Evolutionary conservation across 2,329 filamentous ascomycete species (phyloP).

Genomic region (Penicillium italicum): DNA sequence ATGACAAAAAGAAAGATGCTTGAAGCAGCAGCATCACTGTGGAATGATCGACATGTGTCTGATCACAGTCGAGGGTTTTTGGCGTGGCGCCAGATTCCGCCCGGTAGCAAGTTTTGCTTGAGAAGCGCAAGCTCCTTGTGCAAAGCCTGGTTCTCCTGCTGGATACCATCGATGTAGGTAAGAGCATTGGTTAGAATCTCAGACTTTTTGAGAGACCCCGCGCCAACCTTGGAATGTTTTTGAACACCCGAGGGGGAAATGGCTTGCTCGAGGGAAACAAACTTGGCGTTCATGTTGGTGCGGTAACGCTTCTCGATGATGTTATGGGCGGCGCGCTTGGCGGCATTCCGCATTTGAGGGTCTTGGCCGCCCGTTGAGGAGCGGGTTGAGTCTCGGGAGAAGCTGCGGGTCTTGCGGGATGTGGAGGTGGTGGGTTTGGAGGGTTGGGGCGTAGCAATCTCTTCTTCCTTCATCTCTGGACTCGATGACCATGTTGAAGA

Average conservation of each 20-base stretch:
- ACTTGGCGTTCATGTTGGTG: constrained; percentile 44
- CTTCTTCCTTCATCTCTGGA: constrained; percentile 28
- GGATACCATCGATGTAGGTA: constrained; percentile 35
- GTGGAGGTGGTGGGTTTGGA: constrained; percentile 14
- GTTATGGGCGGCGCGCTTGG: constrained; percentile 42
- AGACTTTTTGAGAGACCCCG: constrained; percentile 37
- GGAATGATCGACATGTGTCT: background rate
- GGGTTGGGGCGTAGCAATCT: constrained; percentile 17
- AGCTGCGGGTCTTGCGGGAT: constrained; percentile 26
- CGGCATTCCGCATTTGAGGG: constrained; percentile 31
- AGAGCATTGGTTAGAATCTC: constrained; percentile 39
- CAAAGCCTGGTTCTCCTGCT: constrained; percentile 34
- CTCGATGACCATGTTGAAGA: constrained; percentile 28
- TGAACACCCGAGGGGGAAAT: constrained; percentile 28
- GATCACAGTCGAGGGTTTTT: constrained; percentile 14
- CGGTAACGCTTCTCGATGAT: constrained; percentile 43
- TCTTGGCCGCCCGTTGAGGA: constrained; percentile 20
- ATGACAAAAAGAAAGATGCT: constrained; percentile 6
- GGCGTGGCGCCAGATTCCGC: constrained; percentile 23
- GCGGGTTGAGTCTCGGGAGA: constrained; percentile 26
- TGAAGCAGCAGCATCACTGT: background rate
- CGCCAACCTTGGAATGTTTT: constrained; percentile 25
- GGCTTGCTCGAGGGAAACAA: constrained; percentile 39
- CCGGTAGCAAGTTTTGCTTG: constrained; percentile 28
- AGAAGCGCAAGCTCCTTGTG: constrained; percentile 33